A percentile compares a stretch with the other conserved stretches of the same genome.
phyloP scores from a whole-genome alignment of 768 basidiomycete genomes.

The Xerocomus potaroensis region DNA sequence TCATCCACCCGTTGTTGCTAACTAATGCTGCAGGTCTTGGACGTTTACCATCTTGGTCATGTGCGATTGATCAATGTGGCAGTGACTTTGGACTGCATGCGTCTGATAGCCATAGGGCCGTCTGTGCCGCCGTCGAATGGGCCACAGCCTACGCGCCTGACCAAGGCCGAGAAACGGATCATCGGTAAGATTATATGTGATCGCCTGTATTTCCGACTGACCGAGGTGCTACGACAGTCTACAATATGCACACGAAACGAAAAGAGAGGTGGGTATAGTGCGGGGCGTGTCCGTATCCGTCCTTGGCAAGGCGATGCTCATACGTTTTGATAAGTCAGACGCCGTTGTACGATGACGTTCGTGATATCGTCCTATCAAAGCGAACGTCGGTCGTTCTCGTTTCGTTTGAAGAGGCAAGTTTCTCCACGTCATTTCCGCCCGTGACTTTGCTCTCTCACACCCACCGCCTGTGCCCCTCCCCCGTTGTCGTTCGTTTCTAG shows the following conservation, averaged over 20 bases:
- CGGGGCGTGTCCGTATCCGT: no score
- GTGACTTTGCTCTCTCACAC: not conserved
- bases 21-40: conserved; percentile 35
- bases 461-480: no score
- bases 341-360: conserved; percentile 49
- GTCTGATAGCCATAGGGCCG: conserved; percentile 46
- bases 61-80: conserved; percentile 48
- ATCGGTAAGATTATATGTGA: conserved; percentile 34
- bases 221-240: conserved; percentile 32
- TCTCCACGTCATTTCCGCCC: not conserved
- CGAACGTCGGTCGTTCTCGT: conserved; percentile 42
- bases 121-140: conserved; percentile 38
- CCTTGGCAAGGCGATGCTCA: not conserved
- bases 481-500: conserved; percentile 38
- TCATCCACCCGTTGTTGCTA: not conserved
- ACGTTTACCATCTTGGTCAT: conserved; percentile 38
- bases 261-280: conserved; percentile 40
- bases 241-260: conserved; percentile 42
- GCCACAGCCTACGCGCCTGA: conserved; percentile 42
- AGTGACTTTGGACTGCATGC: conserved; percentile 41
- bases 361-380: conserved; percentile 46
- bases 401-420: conserved; percentile 25
- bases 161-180: conserved; percentile 48
- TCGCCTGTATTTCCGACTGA: not conserved
- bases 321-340: conserved; percentile 38